Conservation (phyloP, 2,329 filamentous ascomycete genomes). For the Trichoderma breve region DNA sequence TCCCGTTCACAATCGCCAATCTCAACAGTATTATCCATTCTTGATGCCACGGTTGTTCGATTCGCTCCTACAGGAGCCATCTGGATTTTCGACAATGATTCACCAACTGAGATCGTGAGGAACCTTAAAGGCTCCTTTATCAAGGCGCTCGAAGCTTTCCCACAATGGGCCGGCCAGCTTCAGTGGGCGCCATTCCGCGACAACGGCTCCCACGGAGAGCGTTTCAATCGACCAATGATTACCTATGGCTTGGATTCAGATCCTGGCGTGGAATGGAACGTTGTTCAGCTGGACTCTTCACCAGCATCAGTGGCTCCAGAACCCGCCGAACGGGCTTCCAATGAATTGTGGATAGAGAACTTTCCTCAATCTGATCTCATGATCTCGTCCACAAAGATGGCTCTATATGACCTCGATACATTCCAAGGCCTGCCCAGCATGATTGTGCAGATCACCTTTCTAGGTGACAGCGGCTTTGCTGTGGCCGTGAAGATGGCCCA, state of each 20-base stretch:
- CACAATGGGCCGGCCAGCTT: neutral
- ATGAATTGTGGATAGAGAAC: neutral
- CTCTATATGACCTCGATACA: neutral
- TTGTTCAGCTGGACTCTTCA: neutral
- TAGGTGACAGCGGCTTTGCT: neutral
- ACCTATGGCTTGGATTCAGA: neutral
- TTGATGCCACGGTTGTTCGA: neutral
- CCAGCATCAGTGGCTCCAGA: neutral
- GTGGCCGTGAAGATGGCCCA: neutral
- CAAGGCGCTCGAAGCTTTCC: neutral
- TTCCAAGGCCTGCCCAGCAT: neutral
- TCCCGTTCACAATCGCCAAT: neutral
- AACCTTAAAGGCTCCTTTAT: neutral
- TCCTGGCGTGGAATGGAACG: neutral
- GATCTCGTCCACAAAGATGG: neutral
- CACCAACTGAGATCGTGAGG: neutral
- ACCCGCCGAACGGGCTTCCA: neutral
- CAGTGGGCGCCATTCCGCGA: neutral
- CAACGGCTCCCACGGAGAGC: neutral
- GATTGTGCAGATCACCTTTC: neutral
- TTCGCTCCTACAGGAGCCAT: neutral
- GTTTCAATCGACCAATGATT: neutral
- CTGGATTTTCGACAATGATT: neutral
- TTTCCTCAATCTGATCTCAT: neutral
- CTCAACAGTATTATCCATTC: neutral